A percentile compares a stretch with the other conserved stretches of the same genome.
These are phyloP conservation scores for Debaryomycetaceae sp. DNA, from an alignment of 1,139 yeast genomes.

Conservation along the genomic window DNA sequence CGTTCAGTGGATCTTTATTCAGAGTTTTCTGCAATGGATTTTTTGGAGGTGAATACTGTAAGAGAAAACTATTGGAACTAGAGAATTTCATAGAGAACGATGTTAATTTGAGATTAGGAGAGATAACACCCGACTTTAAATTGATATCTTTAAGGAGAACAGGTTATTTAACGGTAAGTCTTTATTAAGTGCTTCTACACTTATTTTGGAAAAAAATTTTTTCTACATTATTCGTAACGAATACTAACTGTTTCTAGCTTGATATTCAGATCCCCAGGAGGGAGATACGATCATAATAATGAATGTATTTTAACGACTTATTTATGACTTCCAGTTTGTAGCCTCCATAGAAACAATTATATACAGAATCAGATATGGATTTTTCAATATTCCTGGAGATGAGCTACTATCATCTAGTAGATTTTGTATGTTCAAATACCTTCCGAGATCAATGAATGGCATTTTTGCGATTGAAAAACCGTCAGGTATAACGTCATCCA, in stretches of 20 bases:
- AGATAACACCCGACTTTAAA: conserved; percentile 20
- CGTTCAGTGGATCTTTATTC: conserved; percentile 41
- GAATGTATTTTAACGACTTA: too few relatives aligned
- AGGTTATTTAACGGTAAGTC: conserved; percentile 60
- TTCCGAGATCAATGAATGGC: conserved; percentile 59
- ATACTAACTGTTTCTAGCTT: conserved; percentile 20
- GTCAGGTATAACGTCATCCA: conserved; percentile 76
- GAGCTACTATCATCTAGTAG: not conserved
- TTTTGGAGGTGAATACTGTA: conserved; percentile 19
- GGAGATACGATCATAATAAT: not conserved
- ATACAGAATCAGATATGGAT: not conserved
- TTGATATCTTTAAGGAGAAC: conserved; percentile 54
- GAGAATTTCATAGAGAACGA: conserved; percentile 42
- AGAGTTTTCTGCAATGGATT: conserved; percentile 17
- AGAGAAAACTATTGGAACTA: conserved; percentile 30
- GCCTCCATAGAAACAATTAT: too few relatives aligned
- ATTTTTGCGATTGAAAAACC: conserved; percentile 94
- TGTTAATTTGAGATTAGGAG: conserved; percentile 32
- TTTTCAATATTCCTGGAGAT: not conserved
- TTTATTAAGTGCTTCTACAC: too few relatives aligned
- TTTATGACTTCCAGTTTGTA: not conserved
- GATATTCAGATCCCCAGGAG: conserved; percentile 50
- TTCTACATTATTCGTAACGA: not conserved
- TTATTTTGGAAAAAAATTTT: too few relatives aligned
- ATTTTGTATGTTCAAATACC: conserved; percentile 7